These are phyloP conservation scores for Ogataea trehaloabstinens DNA, from an alignment of 805 yeast species.

Conservation along the genomic window DNA sequence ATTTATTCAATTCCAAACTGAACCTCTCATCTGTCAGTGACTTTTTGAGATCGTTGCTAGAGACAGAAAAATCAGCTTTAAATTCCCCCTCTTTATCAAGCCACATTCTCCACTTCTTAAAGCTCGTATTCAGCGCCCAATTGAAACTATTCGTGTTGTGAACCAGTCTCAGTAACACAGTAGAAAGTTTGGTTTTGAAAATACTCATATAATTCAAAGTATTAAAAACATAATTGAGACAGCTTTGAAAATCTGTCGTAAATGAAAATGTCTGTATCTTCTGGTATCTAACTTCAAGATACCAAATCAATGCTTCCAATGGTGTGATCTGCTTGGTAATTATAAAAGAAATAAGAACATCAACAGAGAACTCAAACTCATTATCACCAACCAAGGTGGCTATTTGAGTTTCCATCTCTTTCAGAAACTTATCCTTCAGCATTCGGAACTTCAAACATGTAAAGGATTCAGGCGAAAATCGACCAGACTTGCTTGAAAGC, in stretches of 20 bases:
- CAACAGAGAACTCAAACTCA: slow-evolving; percentile 28
- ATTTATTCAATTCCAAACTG: slow-evolving; percentile 8
- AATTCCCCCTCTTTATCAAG: slow-evolving; percentile 17
- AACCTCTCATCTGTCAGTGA: slow-evolving; percentile 9
- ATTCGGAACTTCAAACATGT: slow-evolving; percentile 17
- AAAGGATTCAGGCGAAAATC: slow-evolving; percentile 3
- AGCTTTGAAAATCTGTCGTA: slow-evolving; percentile 21
- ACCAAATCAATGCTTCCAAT: slow-evolving; percentile 22
- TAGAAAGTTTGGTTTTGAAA: slow-evolving; percentile 25
- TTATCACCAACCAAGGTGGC: slow-evolving; percentile 23
- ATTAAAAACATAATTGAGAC: slow-evolving; percentile 30
- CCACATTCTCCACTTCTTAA: slow-evolving; percentile 31
- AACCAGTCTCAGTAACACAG: slow-evolving; percentile 19
- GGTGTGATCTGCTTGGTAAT: slow-evolving; percentile 20
- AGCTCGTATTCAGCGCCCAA: slow-evolving; percentile 27
- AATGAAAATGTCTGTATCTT: slow-evolving; percentile 6
- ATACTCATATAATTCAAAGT: slow-evolving; percentile 25
- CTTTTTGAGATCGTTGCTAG: slow-evolving; percentile 13
- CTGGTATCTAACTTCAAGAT: slow-evolving; percentile 21
- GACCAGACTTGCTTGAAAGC: slow-evolving; percentile 2
- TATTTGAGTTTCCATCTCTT: slow-evolving; percentile 20
- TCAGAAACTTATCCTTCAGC: slow-evolving; percentile 17
- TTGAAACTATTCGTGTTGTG: slow-evolving; percentile 19
- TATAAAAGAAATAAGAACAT: slow-evolving; percentile 24
- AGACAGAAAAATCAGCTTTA: slow-evolving; percentile 21